Base-by-base conservation (phyloP, 352 stramenopile species). In the Discostella stelligera region DNA sequence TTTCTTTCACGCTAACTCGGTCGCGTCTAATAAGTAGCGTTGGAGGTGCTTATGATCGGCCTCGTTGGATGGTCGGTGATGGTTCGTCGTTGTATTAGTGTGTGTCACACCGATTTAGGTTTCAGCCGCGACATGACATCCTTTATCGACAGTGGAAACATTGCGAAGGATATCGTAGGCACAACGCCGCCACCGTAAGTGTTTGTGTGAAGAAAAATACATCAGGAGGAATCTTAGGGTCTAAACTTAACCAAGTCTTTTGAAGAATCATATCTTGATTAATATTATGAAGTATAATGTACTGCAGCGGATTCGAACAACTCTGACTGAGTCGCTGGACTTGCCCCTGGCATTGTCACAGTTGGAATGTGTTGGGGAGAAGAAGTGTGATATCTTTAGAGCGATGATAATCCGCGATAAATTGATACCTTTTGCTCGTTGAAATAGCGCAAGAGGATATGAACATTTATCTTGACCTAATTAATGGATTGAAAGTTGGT, bases 131-230 rank as follows among this genome's bases (percentile, higher is more conserved):
- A 73, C 66, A 89, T 90, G 60, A 83, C 82, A 89, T 73, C 77
- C 80, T 75, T 71, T 67, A 30, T 56, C 50, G 37, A 39, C 37
- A 20, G 41, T 79, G 77, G 68, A 74, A 73, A 82, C 75, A 77
- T 68, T 71, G 75, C 54, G 30, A 64, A 59, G 71, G 79, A 82
- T 88, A 82, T 76, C 73, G 49, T 53, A 67, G 73, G 78, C 75
- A 89, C 79, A 91, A 91, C 86, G 86, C 86, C 86, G 86, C 86
- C 83, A 88, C 83, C 79, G 86, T 87, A 44, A 60, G 70, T 80
- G 71, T 23, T 66, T 41, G 5, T 65, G 66, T 44, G 37, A 44
- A 44, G 37, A 44, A 14, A 44, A 10, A 10, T 44, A 44, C 37
- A 44, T 32, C 5, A 32, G 27, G 27, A 32, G 27, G 27, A 32